Percentiles rank a stretch among this genome's conserved stretches.
phyloP scores from a whole-genome alignment of 352 stramenopile genomes.

The Blastocystis sp. region DNA sequence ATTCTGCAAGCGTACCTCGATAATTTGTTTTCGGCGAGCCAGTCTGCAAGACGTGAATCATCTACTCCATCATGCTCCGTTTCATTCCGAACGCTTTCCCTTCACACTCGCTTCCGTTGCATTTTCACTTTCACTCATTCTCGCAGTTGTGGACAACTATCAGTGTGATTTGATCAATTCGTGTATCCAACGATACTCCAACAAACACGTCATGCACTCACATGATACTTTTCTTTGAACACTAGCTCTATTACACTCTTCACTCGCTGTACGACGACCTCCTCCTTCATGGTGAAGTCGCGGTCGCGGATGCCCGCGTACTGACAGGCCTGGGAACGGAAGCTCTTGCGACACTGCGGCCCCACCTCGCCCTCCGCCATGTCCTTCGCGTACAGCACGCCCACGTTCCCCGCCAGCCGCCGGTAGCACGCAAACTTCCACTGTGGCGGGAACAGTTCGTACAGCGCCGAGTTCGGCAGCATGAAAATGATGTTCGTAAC shows the following conservation, averaged over 20 bases:
- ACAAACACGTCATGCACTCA: background rate
- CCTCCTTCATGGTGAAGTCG: background rate
- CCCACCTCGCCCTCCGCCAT: background rate
- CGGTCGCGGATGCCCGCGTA: slow-evolving; percentile 1
- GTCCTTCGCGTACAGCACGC: slow-evolving; percentile 1
- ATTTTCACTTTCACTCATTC: no score
- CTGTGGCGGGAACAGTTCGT: slow-evolving; percentile 41
- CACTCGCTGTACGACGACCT: background rate
- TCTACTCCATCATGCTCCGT: background rate
- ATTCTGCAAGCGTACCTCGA: background rate
- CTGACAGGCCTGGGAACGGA: background rate
- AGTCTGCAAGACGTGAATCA: background rate
- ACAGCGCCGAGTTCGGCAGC: background rate
- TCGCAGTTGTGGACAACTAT: no score
- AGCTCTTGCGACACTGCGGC: background rate
- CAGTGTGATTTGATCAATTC: no score
- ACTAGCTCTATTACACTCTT: background rate
- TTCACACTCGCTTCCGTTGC: background rate
- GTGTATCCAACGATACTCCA: no score
- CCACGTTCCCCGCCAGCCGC: background rate
- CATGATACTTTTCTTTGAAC: background rate
- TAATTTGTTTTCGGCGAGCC: background rate
- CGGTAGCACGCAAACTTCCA: slow-evolving; percentile 3
- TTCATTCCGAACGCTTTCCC: background rate
- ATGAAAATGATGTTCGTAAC: slow-evolving; percentile 45